Base-by-base conservation (phyloP, 495 filamentous ascomycete species). In the Trichoderma virens region DNA sequence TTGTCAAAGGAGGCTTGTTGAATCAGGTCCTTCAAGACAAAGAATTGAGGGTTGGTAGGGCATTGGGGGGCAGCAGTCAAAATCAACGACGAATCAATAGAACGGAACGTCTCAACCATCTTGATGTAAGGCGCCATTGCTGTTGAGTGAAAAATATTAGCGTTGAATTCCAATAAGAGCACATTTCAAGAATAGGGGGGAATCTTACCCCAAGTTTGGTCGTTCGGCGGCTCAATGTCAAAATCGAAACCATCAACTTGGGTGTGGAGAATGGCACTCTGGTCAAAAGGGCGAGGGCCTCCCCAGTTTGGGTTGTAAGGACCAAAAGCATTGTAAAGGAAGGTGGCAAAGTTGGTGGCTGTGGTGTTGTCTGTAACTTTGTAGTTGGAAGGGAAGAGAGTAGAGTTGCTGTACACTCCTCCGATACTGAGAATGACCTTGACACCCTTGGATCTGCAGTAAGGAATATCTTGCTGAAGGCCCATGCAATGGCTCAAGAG, bases 21-120 rank as follows among this genome's bases (percentile, higher is more conserved):
- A 62, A 90, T 81, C 66, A 86, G 80, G 4, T 75, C 72, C 67
- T 84, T 70, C 74, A 79, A 76, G 64, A 75, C 79, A 69, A 86
- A 82, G 31, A 80, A 78, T 11, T 74, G 66, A 39, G 81, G 75
- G 1, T 76, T 75, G 60, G 83, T 79, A 2, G 85, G 82, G 71
- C 87, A 90, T 65, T 88, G 84, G 47, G 87, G 87, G 16, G 87
- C 86, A 16, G 82, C 85, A n/a, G 86, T 86, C 60, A 89, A 71
- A 69, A 83, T 0, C 59, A 66, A 77, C 13, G 68, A 65, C 8
- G 75, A 62, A 68, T 79, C 81, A 43, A 83, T 72, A 9, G 70
- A 47, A 34, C 85, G 83, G 11, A 90, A 78, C 38, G 76, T 76
- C 60, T 81, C 78, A 51, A 85, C 79, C 72, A 89, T 69, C 28